A percentile compares a stretch with the other conserved stretches of the same genome.
Conservation (phyloP, 371 early-diverging fungal species). For the Lichtheimia corymbifera region DNA sequence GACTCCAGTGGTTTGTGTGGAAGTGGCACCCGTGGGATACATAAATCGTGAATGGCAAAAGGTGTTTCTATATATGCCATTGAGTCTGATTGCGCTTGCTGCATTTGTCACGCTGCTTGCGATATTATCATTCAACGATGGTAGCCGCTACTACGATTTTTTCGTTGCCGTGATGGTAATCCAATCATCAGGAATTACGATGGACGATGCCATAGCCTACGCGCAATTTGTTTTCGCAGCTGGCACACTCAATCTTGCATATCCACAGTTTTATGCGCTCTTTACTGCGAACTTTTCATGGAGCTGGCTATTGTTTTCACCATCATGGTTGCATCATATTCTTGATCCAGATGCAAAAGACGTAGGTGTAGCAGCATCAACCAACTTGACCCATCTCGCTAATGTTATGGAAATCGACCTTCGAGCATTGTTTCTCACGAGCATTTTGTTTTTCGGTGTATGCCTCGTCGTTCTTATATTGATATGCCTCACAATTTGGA, state of each 20-base stretch:
- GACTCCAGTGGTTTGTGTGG: neutral
- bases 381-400: neutral
- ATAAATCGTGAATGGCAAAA: neutral
- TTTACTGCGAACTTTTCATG: conserved; percentile 44
- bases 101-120: neutral
- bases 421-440: neutral
- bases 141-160: conserved; percentile 49
- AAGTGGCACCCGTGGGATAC: neutral
- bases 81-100: neutral
- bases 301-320: conserved; percentile 30
- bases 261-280: conserved; percentile 39
- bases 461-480: neutral
- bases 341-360: neutral
- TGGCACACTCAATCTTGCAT: conserved; percentile 40
- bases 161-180: conserved; percentile 44
- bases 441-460: neutral
- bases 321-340: conserved; percentile 2
- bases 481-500: neutral
- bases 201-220: neutral
- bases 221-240: conserved; percentile 20
- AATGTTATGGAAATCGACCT: neutral
- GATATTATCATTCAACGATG: conserved; percentile 21
- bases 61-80: neutral
- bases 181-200: conserved; percentile 54
- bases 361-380: neutral